These are phyloP conservation scores for Crithidia acanthocephali DNA, from an alignment of 208 protist genomes.

Conservation along the genomic window DNA sequence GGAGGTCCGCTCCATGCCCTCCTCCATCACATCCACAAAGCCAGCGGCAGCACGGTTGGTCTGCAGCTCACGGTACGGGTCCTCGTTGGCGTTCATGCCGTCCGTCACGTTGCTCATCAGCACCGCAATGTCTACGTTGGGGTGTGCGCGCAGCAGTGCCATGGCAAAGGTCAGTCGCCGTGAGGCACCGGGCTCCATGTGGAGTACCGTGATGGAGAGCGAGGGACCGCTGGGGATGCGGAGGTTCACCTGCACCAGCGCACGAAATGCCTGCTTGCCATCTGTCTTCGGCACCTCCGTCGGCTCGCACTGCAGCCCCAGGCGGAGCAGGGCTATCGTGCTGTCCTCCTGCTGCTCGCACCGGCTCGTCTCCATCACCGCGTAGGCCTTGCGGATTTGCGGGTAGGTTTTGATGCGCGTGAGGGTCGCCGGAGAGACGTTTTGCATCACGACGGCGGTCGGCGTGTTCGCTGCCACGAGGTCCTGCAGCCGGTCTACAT, in stretches of 20 bases:
- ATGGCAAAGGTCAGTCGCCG: constrained; percentile 48
- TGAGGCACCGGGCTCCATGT: constrained; percentile 49
- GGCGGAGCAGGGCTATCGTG: constrained; percentile 66
- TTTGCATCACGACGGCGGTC: constrained; percentile 75
- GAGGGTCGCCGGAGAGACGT: constrained; percentile 45
- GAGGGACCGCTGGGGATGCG: constrained; percentile 38
- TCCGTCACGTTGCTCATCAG: constrained; percentile 74
- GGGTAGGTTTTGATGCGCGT: constrained; percentile 61
- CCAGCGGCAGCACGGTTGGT: constrained; percentile 44
- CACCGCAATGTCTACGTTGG: constrained; percentile 45
- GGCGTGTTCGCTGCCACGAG: constrained; percentile 49
- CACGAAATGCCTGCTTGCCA: constrained; percentile 39
- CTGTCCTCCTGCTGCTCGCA: constrained; percentile 60
- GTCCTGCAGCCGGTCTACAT: constrained; percentile 68
- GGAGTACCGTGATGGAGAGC: constrained; percentile 55
- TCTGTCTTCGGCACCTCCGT: constrained; percentile 60
- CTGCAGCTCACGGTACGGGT: constrained; percentile 56
- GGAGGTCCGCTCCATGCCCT: constrained; percentile 48
- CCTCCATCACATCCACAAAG: constrained; percentile 76
- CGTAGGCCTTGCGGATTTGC: constrained; percentile 67
- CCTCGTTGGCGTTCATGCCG: constrained; percentile 35
- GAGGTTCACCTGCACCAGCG: constrained; percentile 57
- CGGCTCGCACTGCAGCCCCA: constrained; percentile 61
- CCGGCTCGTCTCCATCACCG: constrained; percentile 62
- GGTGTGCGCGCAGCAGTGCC: constrained; percentile 44